phyloP scores from a whole-genome alignment of 345 rosid species.

The Toxicodendron radicans region DNA sequence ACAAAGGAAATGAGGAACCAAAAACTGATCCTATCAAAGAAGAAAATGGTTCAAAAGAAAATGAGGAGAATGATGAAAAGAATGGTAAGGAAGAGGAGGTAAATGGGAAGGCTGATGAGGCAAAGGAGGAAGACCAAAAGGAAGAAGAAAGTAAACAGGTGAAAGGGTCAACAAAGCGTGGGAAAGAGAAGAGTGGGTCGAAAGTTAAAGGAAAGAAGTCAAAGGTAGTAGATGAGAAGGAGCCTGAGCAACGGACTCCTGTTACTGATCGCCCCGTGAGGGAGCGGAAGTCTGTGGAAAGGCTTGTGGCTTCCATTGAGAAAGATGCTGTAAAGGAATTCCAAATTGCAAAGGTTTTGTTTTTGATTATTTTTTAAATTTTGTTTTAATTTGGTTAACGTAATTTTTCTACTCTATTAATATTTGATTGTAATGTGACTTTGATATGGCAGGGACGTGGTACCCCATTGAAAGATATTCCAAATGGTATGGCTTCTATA shows the following conservation, averaged over 20 bases:
- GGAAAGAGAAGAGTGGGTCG: conserved; percentile 39
- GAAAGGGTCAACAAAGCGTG: conserved; percentile 45
- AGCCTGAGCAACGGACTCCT: conserved; percentile 64
- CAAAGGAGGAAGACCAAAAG: conserved; percentile 33
- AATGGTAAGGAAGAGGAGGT: conserved; percentile 23
- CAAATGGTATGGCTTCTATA: conserved; percentile 60
- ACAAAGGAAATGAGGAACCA: conserved; percentile 28
- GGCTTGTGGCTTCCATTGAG: conserved; percentile 81
- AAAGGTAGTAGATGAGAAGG: conserved; percentile 41
- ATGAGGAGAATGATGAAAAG: conserved; percentile 28
- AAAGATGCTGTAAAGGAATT: conserved; percentile 69
- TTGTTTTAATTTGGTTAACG: not conserved
- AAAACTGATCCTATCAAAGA: conserved; percentile 39
- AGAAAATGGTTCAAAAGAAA: conserved; percentile 31
- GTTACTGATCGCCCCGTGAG: conserved; percentile 81
- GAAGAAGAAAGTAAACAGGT: conserved; percentile 33
- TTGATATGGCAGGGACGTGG: conserved; percentile 77
- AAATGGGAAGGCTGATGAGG: conserved; percentile 22
- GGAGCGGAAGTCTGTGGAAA: conserved; percentile 89
- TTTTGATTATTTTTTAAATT: conserved; percentile 10
- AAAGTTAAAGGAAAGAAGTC: conserved; percentile 48
- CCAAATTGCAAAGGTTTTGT: conserved; percentile 69
- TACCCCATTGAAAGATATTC: conserved; percentile 85
- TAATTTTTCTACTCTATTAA: conserved; percentile 6
- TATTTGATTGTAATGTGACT: conserved; percentile 24